Evolutionary conservation across 805 yeast species (phyloP).

Genomic region (Wickerhamiella domercqiae): DNA sequence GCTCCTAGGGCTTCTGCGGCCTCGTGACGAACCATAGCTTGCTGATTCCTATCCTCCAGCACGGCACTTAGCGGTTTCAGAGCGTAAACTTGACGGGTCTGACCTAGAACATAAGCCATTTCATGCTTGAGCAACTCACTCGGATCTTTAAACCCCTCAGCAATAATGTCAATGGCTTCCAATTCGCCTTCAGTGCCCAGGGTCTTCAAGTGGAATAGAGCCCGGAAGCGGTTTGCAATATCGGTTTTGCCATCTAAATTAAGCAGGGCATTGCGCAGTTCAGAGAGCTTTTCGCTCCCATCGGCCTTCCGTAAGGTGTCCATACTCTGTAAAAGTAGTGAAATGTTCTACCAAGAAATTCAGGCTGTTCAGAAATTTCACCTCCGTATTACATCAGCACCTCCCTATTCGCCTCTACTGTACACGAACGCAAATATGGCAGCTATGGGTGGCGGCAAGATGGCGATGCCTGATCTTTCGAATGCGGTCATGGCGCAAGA

Average conservation of each 20-base stretch:
- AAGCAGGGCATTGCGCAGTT: constrained; percentile 18
- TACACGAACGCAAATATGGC: no score
- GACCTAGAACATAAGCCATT: constrained; percentile 94
- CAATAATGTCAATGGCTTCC: constrained; percentile 67
- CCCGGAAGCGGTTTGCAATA: constrained; percentile 81
- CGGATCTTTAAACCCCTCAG: constrained; percentile 63
- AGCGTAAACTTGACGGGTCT: constrained; percentile 70
- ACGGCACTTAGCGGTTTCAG: constrained; percentile 64
- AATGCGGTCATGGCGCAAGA: constrained; percentile 98
- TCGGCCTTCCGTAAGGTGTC: constrained; percentile 19
- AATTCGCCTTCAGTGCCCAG: constrained; percentile 58
- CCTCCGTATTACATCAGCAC: no score
- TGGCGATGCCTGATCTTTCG: constrained; percentile 66
- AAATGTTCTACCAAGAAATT: constrained; percentile 1
- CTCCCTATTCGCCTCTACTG: no score
- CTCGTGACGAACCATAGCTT: constrained; percentile 96
- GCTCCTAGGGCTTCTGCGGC: constrained; percentile 99
- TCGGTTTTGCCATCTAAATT: constrained; percentile 42
- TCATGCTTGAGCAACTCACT: constrained; percentile 92
- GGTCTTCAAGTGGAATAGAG: constrained; percentile 78
- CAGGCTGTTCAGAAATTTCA: constrained; percentile 1
- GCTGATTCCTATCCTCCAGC: constrained; percentile 42
- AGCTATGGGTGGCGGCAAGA: constrained; percentile 1
- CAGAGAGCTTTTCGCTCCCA: constrained; percentile 15
- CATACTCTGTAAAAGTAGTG: constrained; percentile 11